Percentiles rank a stretch among this genome's conserved stretches.
Conservation (phyloP, 306 rosid species). For the Myrica gale region DNA sequence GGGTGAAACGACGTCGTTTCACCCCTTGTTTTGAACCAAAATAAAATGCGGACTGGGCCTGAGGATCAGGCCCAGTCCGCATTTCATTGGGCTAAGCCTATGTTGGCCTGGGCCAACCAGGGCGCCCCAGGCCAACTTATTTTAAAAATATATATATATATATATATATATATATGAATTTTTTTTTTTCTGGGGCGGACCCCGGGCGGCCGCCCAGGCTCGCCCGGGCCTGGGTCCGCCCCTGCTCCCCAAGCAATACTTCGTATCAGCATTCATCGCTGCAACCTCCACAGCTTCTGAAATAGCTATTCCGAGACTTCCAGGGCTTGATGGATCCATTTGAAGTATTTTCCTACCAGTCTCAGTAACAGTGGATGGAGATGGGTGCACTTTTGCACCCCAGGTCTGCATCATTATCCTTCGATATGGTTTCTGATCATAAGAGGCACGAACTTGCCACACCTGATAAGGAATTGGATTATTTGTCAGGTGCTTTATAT, state of each 20-base stretch:
- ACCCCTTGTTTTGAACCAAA: no score
- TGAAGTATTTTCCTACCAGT: conserved; percentile 64
- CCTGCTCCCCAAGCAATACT: conserved; percentile 89
- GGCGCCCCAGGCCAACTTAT: no score
- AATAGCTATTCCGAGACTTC: conserved; percentile 94
- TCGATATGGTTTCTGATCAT: conserved; percentile 82
- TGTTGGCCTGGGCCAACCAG: no score
- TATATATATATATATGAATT: no score
- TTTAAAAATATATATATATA: no score
- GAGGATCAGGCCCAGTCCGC: no score
- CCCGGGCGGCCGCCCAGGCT: no score
- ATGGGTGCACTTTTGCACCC: conserved; percentile 95
- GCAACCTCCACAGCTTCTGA: conserved; percentile 95
- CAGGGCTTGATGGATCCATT: conserved; percentile 74
- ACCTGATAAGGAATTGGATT: conserved; percentile 45
- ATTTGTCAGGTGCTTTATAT: neutral
- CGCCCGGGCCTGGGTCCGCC: no score
- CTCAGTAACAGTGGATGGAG: conserved; percentile 76
- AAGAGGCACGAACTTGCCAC: conserved; percentile 97
- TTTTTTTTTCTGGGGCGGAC: no score
- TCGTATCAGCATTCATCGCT: conserved; percentile 63
- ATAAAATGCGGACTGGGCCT: no score
- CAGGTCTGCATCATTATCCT: conserved; percentile 95
- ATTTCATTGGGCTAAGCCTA: no score
- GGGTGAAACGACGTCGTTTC: no score